Evolutionary conservation across 2,329 filamentous ascomycete genomes (phyloP), one percentile per base, ranked within the genome.

Genomic region (Onygenales sp.): DNA sequence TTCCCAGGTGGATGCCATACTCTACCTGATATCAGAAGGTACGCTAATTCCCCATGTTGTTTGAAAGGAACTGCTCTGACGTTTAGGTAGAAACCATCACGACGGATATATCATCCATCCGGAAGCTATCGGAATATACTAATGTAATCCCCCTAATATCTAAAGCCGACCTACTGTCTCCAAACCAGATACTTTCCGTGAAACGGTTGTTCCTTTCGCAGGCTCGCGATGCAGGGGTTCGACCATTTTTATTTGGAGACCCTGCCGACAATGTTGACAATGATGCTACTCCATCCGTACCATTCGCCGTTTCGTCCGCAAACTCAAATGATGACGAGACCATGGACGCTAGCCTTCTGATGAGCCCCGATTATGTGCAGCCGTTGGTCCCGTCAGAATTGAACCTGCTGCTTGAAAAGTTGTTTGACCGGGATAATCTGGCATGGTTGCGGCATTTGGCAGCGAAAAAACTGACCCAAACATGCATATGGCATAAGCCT

Each of bases 331-430:
- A 96, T 62, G 74, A 83, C 56, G 89, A 95, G 41, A 83, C 79
- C 43, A 94, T 97, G 85, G 92, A 97, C 66, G 92, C 91, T 14
- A 95, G 89, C 63, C 76, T 95, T 0, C 78, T 97, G 14, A 97
- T 97, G 92, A 90, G 85, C 53, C 85, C 91, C 1, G 87, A 93
- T 62, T 97, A 96, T 65, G 75, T 93, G 11, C 85, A 89, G 57
- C 92, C 92, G 1, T 76, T 96, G 4, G 72, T 87, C 2, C 71
- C 80, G 0, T 93, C 89, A 7, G 91, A 97, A 54, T 79, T 97
- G 2, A 63, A 69, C 5, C 69, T 73, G 7, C 75, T 97, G 1
- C 80, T 95, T n/a, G 75, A 82, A 7, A 80, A 81, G 14, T 73
- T 96, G 0, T 91, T 97, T 61, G 85, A 89, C 45, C 78, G 80